These are phyloP conservation scores for Pyrenula aspistea DNA, from an alignment of 495 filamentous ascomycete species.

Conservation along the genomic window DNA sequence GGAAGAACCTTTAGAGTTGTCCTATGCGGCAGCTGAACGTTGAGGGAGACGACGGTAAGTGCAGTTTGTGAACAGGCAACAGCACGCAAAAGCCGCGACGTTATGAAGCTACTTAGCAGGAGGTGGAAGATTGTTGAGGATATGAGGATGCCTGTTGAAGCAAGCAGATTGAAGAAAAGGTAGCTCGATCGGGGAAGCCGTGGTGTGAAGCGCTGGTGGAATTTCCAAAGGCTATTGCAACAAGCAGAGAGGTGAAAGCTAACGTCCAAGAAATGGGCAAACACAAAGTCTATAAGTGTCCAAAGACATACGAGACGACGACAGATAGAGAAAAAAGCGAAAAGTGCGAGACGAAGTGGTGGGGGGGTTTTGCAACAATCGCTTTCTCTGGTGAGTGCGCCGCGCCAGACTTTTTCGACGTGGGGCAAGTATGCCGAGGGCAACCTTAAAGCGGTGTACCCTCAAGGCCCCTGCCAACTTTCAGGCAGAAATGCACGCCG, in stretches of 20 bases:
- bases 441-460: too few species aligned
- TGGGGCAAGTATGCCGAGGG: neutral
- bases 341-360: neutral
- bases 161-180: slow-evolving; percentile 73
- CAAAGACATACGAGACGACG: too few species aligned
- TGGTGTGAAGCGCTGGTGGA: slow-evolving; percentile 56
- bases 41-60: slow-evolving; percentile 21
- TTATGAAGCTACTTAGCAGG: slow-evolving; percentile 38
- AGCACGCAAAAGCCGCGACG: slow-evolving; percentile 24
- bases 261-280: too few species aligned
- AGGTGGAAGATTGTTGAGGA: slow-evolving; percentile 59
- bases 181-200: slow-evolving; percentile 58
- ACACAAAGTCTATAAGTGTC: too few species aligned
- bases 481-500: too few species aligned
- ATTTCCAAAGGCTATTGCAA: slow-evolving; percentile 61
- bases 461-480: too few species aligned
- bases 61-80: slow-evolving; percentile 41
- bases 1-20: slow-evolving; percentile 91
- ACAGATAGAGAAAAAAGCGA: neutral
- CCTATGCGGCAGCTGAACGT: slow-evolving; percentile 97
- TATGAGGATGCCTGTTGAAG: slow-evolving; percentile 43
- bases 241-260: too few species aligned
- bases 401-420: neutral
- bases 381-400: neutral
- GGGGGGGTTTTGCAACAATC: neutral